Evolutionary conservation across 768 basidiomycete species (phyloP), one percentile per base, ranked within the genome.

Genomic region (Trametes punicea): DNA sequence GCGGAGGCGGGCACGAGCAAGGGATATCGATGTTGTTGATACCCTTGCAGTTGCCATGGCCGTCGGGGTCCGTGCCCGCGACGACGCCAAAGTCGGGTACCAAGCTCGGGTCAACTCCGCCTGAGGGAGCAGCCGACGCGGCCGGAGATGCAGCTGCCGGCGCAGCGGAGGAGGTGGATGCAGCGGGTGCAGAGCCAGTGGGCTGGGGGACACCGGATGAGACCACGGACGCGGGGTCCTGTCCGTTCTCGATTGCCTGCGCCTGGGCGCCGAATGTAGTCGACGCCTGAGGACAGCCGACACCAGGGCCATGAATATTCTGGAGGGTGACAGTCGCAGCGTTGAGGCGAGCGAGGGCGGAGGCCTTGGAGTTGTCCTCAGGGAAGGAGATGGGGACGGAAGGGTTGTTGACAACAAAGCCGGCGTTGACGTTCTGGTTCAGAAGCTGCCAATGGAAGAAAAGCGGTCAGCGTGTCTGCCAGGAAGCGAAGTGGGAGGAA

Each of bases 291-390:
- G 87, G 85, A 66, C 85, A 88, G 11, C 86, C 87, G 6, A 74
- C 68, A 33, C 87, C 88, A 0, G 83, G 73, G 0, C 85, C 87
- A 41, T 76, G 73, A 33, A 89, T 67, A 67, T 89, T 90, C 70
- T 89, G 87, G 20, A 89, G 72, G 0, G 87, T 86, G 25, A 86
- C 78, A 1, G 80, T 63, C 2, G 81, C 77, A 23, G 85, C 79
- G 49, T 81, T 74, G 51, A 89, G 70, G 16, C 74, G 71, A 8
- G 72, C 69, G 40, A 63, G 66, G 61, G 75, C 72, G 18, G 73
- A 73, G 3, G 65, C 66, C 10, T 60, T 66, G 26, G 71, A 74
- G 56, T 67, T 62, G 55, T 79, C 78, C 9, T 67, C 68, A 8
- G 77, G 78, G 69, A 79, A 80, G 41, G 68, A 64, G n/a, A 76